Percentiles rank a stretch among this genome's conserved stretches.
Evolutionary conservation across 2,329 filamentous ascomycete species (phyloP).

Genomic region (Xylariaceae sp.): DNA sequence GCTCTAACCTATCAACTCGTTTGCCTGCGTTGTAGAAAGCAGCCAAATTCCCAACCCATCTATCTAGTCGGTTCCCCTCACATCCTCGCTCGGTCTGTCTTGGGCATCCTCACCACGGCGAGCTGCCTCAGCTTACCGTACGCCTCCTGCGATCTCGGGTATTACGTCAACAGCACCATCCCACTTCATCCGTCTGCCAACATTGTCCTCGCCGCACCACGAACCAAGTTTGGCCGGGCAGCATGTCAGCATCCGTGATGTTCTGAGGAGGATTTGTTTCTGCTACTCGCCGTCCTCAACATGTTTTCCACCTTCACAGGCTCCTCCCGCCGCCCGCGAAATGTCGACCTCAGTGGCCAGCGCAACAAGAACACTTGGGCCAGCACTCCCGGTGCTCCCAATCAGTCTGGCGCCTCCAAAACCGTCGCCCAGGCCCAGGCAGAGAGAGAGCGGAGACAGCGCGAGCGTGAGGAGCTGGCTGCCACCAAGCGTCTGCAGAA

Average conservation of each 20-base stretch:
- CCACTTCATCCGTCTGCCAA: neutral
- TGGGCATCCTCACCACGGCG: neutral
- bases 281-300: slow-evolving; percentile 18
- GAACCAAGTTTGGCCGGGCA: slow-evolving; percentile 2
- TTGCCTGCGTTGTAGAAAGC: too few species aligned
- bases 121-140: neutral
- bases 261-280: too few species aligned
- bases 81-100: neutral
- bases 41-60: too few species aligned
- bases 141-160: neutral
- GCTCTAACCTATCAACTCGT: too few species aligned
- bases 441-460: slow-evolving; percentile 76
- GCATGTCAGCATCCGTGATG: slow-evolving; percentile 7
- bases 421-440: slow-evolving; percentile 84
- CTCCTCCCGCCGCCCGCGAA: slow-evolving; percentile 76
- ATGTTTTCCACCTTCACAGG: slow-evolving; percentile 96
- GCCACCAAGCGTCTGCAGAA: slow-evolving; percentile 74
- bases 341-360: slow-evolving; percentile 91
- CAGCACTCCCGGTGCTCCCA: slow-evolving; percentile 56
- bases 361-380: slow-evolving; percentile 73
- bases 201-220: neutral
- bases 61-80: neutral
- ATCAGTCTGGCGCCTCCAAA: slow-evolving; percentile 65
- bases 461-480: slow-evolving; percentile 73
- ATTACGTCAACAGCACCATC: slow-evolving; percentile 16